Evolutionary conservation across 768 basidiomycete species (phyloP), one percentile per base, ranked within the genome.

Genomic region (Kwoniella europaea): DNA sequence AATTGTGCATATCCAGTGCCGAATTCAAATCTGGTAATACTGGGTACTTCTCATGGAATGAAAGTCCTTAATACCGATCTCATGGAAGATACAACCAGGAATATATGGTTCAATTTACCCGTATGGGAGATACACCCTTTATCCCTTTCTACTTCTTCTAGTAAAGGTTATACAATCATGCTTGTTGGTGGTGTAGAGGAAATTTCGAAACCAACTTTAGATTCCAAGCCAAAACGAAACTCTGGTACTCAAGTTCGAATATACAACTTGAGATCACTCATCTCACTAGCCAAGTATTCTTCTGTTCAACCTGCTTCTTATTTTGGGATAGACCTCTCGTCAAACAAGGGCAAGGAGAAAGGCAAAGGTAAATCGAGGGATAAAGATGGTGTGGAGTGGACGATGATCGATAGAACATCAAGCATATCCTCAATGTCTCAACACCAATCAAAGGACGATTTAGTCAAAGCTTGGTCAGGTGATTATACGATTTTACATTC

Each of bases 91-190:
- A 62, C 43, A 18, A 65, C 18, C 20, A 67, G 46, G 53, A 44
- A 24, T 68, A 61, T 76, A 22, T 76, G 75, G 75, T 58, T 61
- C 9, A 67, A 69, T 6, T 42, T 76, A 18, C 63, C 72, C 5
- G 75, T 76, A 20, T 76, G 75, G 75, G 70, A 71, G 20, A 68
- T 76, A 15, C 59, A 65, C 22, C 29, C 71, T 1, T 42, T 74
- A 7, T 62, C 60, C 20, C 44, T 35, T 44, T 13, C 29, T n/a
- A 43, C 60, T 13, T 63, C 65, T 12, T 55, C 65, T 10, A 65
- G 55, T 2, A 58, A 56, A 27, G 70, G 72, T 3, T 59, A 70
- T 24, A 57, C 72, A 18, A 54, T 66, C 55, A 15, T 76, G 6
- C 58, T 73, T 4, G 68, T 67, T n/a, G 75, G 75, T 20, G 75